phyloP scores from a whole-genome alignment of 768 basidiomycete species.

The Lactarius vividus region DNA sequence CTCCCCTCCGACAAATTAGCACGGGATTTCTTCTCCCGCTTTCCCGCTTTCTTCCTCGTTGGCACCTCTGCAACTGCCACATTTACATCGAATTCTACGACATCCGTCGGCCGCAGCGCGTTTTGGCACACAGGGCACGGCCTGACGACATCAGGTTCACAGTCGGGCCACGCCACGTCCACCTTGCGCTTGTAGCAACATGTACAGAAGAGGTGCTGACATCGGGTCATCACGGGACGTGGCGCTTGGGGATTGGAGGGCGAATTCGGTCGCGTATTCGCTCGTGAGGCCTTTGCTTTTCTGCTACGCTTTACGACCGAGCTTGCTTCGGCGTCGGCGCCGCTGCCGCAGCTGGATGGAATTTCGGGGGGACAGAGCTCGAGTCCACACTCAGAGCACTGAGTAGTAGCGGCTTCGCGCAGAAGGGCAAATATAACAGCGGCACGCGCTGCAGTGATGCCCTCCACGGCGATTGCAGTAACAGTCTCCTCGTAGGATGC shows the following conservation, averaged over 20 bases:
- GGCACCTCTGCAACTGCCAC: conserved; percentile 39
- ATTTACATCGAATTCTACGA: conserved; percentile 76
- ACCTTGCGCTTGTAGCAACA: conserved; percentile 81
- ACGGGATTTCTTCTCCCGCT: conserved; percentile 65
- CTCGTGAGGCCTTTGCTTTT: conserved; percentile 63
- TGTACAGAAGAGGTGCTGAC: conserved; percentile 91
- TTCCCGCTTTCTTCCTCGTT: conserved; percentile 60
- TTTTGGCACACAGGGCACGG: conserved; percentile 79
- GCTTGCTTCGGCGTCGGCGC: conserved; percentile 49
- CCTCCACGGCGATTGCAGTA: conserved; percentile 71
- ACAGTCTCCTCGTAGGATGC: conserved; percentile 77
- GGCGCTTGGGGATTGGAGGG: conserved; percentile 59
- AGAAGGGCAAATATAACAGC: conserved; percentile 81
- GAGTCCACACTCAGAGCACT: conserved; percentile 82
- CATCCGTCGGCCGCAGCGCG: conserved; percentile 66
- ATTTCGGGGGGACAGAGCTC: conserved; percentile 59
- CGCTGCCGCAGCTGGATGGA: conserved; percentile 40
- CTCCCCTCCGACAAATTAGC: conserved; percentile 51
- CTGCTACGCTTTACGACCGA: conserved; percentile 49
- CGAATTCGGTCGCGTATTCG: conserved; percentile 56
- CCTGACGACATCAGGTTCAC: conserved; percentile 51
- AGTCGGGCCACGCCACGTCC: conserved; percentile 77
- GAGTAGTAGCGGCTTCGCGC: conserved; percentile 82
- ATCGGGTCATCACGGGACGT: conserved; percentile 79
- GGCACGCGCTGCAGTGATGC: conserved; percentile 72